A percentile compares a stretch with the other conserved stretches of the same genome.
These are phyloP conservation scores for Fistulifera solaris DNA, from an alignment of 108 stramenopile species.

Conservation along the genomic window DNA sequence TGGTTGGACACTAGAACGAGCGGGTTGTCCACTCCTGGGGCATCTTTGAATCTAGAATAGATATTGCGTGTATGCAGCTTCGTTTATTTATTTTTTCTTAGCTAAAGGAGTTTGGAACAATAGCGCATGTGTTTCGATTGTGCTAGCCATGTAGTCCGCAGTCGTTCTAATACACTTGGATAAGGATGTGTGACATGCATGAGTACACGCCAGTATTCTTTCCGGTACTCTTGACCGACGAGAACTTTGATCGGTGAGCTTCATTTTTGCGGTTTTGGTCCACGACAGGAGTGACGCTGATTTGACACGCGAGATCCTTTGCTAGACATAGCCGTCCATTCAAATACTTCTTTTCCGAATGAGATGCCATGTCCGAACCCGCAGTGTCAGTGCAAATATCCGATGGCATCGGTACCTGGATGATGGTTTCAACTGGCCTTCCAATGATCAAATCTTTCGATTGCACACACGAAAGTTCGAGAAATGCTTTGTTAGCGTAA, in stretches of 20 bases:
- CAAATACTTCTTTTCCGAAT: not conserved
- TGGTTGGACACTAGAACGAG: no score
- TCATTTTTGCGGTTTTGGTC: not conserved
- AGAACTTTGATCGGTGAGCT: not conserved
- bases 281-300: not conserved
- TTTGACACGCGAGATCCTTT: not conserved
- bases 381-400: not conserved
- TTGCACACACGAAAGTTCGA: conserved; percentile 2
- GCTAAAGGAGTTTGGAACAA: no score
- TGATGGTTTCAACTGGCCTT: not conserved
- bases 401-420: not conserved
- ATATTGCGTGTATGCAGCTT: no score
- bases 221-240: no score
- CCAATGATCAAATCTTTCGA: not conserved
- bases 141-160: no score
- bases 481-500: conserved; percentile 12
- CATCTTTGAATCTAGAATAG: no score
- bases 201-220: not conserved
- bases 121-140: no score
- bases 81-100: no score
- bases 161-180: not conserved
- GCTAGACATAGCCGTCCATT: not conserved
- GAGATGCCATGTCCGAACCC: not conserved
- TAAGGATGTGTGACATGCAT: conserved; percentile 3
- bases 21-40: no score